A percentile compares a stretch with the other conserved stretches of the same genome.
Evolutionary conservation across 495 filamentous ascomycete genomes (phyloP).

Genomic region (Entonaema liquescens): DNA sequence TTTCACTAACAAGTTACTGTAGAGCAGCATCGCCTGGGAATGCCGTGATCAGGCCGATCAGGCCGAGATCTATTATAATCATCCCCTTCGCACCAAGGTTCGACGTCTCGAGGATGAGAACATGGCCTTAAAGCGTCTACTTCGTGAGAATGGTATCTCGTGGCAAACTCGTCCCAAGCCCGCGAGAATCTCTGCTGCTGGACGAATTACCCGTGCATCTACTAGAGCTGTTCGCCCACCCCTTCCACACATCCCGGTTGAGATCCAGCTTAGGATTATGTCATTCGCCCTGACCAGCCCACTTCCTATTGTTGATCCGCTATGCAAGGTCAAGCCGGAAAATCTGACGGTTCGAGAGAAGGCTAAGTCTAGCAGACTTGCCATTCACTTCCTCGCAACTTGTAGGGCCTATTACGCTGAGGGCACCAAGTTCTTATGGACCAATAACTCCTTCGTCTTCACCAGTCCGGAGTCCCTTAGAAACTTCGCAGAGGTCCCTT

Average conservation of each 20-base stretch:
- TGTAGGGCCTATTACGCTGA: slow-evolving; percentile 54
- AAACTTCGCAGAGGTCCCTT: slow-evolving; percentile 49
- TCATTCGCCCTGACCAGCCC: slow-evolving; percentile 53
- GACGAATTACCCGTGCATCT: slow-evolving; percentile 32
- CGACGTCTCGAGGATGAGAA: slow-evolving; percentile 49
- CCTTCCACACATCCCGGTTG: slow-evolving; percentile 53
- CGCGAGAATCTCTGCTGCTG: slow-evolving; percentile 12
- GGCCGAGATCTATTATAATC: slow-evolving; percentile 52
- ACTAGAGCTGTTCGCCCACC: slow-evolving; percentile 8
- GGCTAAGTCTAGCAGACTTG: slow-evolving; percentile 46
- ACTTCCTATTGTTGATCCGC: slow-evolving; percentile 58
- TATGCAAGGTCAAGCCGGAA: slow-evolving; percentile 48
- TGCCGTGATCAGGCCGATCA: slow-evolving; percentile 54
- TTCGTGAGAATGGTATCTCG: slow-evolving; percentile 50
- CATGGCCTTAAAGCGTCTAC: slow-evolving; percentile 49
- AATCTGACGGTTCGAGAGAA: slow-evolving; percentile 48
- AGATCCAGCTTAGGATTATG: slow-evolving; percentile 57
- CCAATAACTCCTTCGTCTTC: slow-evolving; percentile 58
- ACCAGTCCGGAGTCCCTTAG: slow-evolving; percentile 53
- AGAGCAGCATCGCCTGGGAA: slow-evolving; percentile 48
- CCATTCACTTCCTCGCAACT: slow-evolving; percentile 54
- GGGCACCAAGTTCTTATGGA: slow-evolving; percentile 53
- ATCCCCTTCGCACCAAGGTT: slow-evolving; percentile 49
- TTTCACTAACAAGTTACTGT: slow-evolving; percentile 7
- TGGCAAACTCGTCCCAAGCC: slow-evolving; percentile 44